Percentiles rank a stretch among this genome's conserved stretches.
Conservation (phyloP, 805 yeast species). For the Tetrapisispora pingtungensis region DNA sequence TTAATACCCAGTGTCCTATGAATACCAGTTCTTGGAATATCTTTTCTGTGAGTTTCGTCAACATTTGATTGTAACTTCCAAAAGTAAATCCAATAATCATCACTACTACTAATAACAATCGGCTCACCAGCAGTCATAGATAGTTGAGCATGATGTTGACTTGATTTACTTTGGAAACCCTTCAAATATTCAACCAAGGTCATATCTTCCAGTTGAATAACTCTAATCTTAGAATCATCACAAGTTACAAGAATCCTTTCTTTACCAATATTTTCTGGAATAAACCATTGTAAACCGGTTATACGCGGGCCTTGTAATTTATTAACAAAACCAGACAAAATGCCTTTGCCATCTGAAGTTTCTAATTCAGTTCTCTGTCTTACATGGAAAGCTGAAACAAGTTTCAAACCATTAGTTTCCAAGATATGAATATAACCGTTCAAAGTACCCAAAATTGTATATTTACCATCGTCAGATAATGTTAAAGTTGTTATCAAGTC, state of each 20-base stretch:
- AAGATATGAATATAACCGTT: conserved; percentile 56
- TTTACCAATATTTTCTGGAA: conserved; percentile 12
- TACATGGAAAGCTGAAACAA: conserved; percentile 36
- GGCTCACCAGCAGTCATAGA: conserved; percentile 8
- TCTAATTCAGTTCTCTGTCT: conserved; percentile 33
- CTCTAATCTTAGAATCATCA: conserved; percentile 70
- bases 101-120: conserved; percentile 69
- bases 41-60: conserved; percentile 1
- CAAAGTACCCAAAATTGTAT: conserved; percentile 66
- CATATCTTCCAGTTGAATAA: conserved; percentile 46
- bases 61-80: conserved; percentile 46
- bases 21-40: conserved; percentile 1
- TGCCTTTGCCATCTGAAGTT: conserved; percentile 18
- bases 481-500: conserved; percentile 66
- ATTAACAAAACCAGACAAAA: background rate
- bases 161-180: conserved; percentile 61
- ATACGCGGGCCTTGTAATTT: conserved; percentile 44
- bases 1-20: conserved; percentile 1
- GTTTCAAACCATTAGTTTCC: conserved; percentile 52
- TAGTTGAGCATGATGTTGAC: conserved; percentile 55
- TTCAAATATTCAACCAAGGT: conserved; percentile 58
- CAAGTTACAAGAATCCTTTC: conserved; percentile 53
- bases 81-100: conserved; percentile 76
- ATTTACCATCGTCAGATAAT: conserved; percentile 48
- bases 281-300: conserved; percentile 62